Evolutionary conservation across 768 basidiomycete genomes (phyloP).

Genomic region (Steccherinum ochraceum): DNA sequence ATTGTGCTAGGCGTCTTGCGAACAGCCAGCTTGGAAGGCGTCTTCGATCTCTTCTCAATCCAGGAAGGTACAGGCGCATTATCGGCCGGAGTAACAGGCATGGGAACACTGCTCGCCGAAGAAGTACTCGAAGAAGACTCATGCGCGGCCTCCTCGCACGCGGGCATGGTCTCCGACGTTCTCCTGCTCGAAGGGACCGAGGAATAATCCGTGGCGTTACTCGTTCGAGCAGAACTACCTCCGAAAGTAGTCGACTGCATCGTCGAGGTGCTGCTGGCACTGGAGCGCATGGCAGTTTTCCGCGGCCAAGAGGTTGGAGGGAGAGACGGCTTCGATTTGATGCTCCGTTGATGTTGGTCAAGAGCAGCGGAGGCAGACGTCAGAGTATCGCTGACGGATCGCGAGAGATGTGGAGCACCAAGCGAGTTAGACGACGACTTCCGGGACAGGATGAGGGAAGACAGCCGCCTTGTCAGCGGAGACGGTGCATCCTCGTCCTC

Average conservation of each 20-base stretch:
- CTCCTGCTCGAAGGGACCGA: conserved; percentile 6
- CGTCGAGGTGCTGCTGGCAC: conserved; percentile 6
- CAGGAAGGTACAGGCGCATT: neutral
- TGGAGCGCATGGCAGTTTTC: neutral
- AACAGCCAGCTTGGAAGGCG: neutral
- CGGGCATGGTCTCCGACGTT: neutral
- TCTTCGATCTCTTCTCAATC: neutral
- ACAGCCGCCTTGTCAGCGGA: conserved; percentile 29
- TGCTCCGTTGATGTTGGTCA: conserved; percentile 4
- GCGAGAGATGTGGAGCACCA: conserved; percentile 17
- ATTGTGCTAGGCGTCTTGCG: conserved; percentile 1
- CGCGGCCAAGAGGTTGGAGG: conserved; percentile 19
- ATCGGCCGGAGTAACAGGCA: conserved; percentile 17
- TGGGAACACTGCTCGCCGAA: conserved; percentile 15
- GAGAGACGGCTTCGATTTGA: conserved; percentile 7
- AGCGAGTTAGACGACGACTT: conserved; percentile 13
- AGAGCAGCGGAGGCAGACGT: conserved; percentile 5
- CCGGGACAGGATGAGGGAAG: conserved; percentile 17
- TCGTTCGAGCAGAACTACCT: conserved; percentile 10
- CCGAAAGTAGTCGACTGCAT: conserved; percentile 3
- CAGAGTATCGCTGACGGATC: conserved; percentile 19
- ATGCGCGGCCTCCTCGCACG: conserved; percentile 11
- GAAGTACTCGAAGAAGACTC: conserved; percentile 16
- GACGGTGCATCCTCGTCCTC: conserved; percentile 38
- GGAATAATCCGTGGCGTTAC: conserved; percentile 13